These are phyloP conservation scores for Crithidia expoeki DNA, from an alignment of 208 protist species.

Conservation along the genomic window DNA sequence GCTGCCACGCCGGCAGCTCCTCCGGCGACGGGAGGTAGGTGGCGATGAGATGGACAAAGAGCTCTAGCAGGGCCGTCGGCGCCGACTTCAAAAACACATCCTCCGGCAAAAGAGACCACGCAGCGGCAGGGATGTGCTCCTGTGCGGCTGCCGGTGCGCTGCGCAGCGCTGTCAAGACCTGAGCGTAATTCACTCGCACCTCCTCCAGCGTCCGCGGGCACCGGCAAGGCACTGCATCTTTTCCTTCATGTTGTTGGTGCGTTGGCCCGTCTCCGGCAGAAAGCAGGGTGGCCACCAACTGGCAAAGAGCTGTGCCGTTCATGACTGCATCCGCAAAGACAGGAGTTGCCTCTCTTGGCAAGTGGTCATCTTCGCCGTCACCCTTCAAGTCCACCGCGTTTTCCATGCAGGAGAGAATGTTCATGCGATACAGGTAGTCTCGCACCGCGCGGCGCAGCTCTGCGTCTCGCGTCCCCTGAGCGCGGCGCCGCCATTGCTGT, in stretches of 20 bases:
- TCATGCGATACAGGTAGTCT: slow-evolving; percentile 74
- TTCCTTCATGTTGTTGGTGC: not conserved
- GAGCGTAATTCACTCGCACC: slow-evolving; percentile 54
- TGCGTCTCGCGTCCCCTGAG: slow-evolving; percentile 21
- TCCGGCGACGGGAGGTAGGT: slow-evolving; percentile 48
- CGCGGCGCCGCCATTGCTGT: slow-evolving; percentile 21
- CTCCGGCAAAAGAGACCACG: slow-evolving; percentile 51
- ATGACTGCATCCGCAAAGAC: slow-evolving; percentile 62
- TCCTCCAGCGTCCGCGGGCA: slow-evolving; percentile 50
- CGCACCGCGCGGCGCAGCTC: slow-evolving; percentile 51
- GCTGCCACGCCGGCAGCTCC: slow-evolving; percentile 30
- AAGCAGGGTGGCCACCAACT: slow-evolving; percentile 41
- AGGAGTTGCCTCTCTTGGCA: not conserved
- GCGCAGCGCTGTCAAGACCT: slow-evolving; percentile 25
- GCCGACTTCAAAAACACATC: slow-evolving; percentile 37
- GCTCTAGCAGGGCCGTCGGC: slow-evolving; percentile 45
- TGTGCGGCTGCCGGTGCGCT: slow-evolving; percentile 12
- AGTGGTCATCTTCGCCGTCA: not conserved
- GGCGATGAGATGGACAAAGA: slow-evolving; percentile 57
- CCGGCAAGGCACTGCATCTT: slow-evolving; percentile 31
- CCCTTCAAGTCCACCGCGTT: not conserved
- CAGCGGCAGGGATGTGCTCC: slow-evolving; percentile 24
- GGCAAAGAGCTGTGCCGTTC: slow-evolving; percentile 70
- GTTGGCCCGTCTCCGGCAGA: slow-evolving; percentile 5
- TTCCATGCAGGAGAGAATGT: slow-evolving; percentile 53